Evolutionary conservation across 257 asterid genomes (phyloP).

Genomic region (Solanum sejunctum): DNA sequence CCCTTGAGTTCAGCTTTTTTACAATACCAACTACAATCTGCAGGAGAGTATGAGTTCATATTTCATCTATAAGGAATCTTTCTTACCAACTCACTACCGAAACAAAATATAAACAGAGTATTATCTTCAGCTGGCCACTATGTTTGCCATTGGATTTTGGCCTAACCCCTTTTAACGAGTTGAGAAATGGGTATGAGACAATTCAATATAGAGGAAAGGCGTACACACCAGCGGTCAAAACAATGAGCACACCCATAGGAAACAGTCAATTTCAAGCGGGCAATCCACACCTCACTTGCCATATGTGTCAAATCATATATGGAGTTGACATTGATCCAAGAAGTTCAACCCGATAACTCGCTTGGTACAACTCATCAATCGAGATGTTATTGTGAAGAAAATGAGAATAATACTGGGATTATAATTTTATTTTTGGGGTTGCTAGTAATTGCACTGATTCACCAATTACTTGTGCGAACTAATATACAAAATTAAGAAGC

Average conservation of each 20-base stretch:
- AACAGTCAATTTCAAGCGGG: background rate
- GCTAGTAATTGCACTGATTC: background rate
- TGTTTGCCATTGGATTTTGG: background rate
- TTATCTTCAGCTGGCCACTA: background rate
- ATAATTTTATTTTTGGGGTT: background rate
- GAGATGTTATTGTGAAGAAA: background rate
- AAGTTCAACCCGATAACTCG: background rate
- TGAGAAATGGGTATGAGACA: background rate
- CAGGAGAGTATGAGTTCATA: background rate
- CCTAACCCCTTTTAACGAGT: background rate
- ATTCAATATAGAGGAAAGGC: background rate
- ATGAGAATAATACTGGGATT: background rate
- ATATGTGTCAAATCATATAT: background rate
- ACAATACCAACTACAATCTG: background rate
- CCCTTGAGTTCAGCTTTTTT: background rate
- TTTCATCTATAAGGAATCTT: background rate
- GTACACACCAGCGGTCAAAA: background rate
- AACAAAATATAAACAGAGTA: background rate
- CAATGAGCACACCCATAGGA: background rate
- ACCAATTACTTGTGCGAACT: background rate
- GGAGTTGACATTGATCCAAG: background rate
- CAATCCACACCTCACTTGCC: background rate
- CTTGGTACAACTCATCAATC: background rate
- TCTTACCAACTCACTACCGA: background rate
- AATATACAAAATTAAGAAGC: background rate